Base-by-base conservation (phyloP, 2,329 filamentous ascomycete genomes). In the Davidsoniella eucalypti region DNA sequence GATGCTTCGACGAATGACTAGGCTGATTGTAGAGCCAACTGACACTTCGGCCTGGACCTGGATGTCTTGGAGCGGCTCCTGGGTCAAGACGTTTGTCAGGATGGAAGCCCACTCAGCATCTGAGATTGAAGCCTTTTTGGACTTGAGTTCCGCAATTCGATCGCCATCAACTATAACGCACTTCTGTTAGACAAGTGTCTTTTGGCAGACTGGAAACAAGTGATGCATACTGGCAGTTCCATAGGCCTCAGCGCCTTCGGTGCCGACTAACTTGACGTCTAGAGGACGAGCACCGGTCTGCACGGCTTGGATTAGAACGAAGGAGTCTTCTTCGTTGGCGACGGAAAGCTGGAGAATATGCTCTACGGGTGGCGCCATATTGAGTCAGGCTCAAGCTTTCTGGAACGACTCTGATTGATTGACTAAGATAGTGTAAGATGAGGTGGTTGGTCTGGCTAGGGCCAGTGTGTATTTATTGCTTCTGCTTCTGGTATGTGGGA, bases 91-190 rank as follows among this genome's bases (percentile, higher is more conserved):
- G 44, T 70, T 68, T 44, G 67, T 65, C 16, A 88, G 63, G 47
- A 82, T 72, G 12, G 63, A 58, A 60, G 78, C 71, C 83, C 83
- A 88, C 61, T 87, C 80, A n/a, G 70, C 66, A 52, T 75, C 65
- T 18, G 70, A 68, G 54, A 73, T 72, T n/a, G 69, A 68, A 46
- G 69, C 73, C 55, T 70, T 75, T 57, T 69, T 68, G 23, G 69
- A 65, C 55, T 70, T 74, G 44, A 80, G 66, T 7, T 70, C 69
- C 37, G 68, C 64, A 47, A 76, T 63, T 37, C 67, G 68, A 56
- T 70, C 70, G 52, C 82, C 76, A 8, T 50, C 44, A 18, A 53
- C 51, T 47, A 41, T 16, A 47, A n/a, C 23, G 33, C 21, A 29
- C n/a, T 5, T 33, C 26, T n/a, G n/a, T 16, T n/a, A 12, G 33